phyloP scores from a whole-genome alignment of 306 rosid genomes.

The Chamaecrista fasciculata region DNA sequence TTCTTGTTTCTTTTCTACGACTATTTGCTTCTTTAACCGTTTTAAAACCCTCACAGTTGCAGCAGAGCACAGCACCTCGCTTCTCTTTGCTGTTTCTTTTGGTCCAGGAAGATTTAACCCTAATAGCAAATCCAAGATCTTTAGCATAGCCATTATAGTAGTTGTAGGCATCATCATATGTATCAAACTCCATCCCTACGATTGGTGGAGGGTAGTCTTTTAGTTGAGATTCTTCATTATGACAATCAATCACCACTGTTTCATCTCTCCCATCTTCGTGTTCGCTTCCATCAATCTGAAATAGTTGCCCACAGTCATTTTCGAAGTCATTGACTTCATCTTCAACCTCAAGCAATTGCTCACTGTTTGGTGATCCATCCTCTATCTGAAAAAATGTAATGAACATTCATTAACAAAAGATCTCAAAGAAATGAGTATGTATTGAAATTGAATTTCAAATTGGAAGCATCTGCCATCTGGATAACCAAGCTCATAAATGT shows the following conservation, averaged over 20 bases:
- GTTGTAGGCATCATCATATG: conserved; percentile 92
- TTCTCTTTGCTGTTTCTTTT: conserved; percentile 97
- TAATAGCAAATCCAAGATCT: conserved; percentile 85
- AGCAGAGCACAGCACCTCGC: conserved; percentile 96
- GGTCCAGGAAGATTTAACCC: conserved; percentile 96
- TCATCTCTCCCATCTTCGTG: conserved; percentile 58
- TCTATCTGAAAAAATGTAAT: conserved; percentile 56
- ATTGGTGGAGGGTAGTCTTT: conserved; percentile 62
- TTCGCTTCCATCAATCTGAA: conserved; percentile 53
- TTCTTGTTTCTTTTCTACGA: conserved; percentile 90
- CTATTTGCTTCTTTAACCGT: conserved; percentile 77
- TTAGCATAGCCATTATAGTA: conserved; percentile 80
- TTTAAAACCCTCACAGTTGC: conserved; percentile 94
- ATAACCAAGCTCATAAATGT: conserved; percentile 19
- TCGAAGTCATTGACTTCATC: conserved; percentile 59
- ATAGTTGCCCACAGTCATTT: conserved; percentile 62
- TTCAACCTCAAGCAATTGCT: conserved; percentile 59
- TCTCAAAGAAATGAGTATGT: conserved; percentile 25
- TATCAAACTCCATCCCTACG: conserved; percentile 82
- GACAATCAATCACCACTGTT: conserved; percentile 45
- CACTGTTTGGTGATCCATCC: conserved; percentile 64
- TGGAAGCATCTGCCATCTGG: conserved; percentile 21
- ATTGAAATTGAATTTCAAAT: conserved; percentile 7
- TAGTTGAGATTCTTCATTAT: conserved; percentile 47
- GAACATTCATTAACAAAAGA: conserved; percentile 18